Evolutionary conservation across 1,284 basidiomycete species (phyloP).

Genomic region (Microbotryum saponariae): DNA sequence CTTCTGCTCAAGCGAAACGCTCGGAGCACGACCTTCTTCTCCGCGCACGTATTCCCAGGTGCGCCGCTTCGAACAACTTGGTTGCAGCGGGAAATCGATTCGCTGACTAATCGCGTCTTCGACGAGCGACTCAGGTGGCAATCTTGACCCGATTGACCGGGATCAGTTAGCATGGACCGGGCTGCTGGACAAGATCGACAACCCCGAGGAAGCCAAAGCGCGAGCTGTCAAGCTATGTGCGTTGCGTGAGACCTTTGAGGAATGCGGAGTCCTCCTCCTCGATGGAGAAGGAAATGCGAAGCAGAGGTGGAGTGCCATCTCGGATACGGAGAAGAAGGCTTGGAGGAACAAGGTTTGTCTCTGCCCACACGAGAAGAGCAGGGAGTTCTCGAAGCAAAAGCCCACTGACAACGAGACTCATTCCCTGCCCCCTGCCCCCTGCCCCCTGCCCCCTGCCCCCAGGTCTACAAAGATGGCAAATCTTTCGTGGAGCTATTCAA

Average conservation of each 20-base stretch:
- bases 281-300: background rate
- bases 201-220: conserved; percentile 2
- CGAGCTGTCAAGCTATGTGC: conserved; percentile 30
- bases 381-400: background rate
- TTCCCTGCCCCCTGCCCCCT: background rate
- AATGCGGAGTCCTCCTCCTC: conserved; percentile 33
- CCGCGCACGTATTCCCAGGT: conserved; percentile 34
- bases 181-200: background rate
- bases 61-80: background rate
- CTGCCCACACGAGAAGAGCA: background rate
- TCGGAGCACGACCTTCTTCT: conserved; percentile 19
- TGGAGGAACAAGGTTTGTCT: conserved; percentile 17
- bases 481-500: conserved; percentile 10
- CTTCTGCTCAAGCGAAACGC: conserved; percentile 28
- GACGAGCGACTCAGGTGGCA: conserved; percentile 21
- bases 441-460: background rate
- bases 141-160: conserved; percentile 28
- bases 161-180: conserved; percentile 1
- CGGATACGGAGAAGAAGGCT: conserved; percentile 1
- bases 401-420: no score
- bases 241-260: conserved; percentile 36
- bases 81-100: background rate
- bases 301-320: conserved; percentile 6
- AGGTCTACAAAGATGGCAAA: conserved; percentile 4
- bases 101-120: background rate